Base-by-base conservation (phyloP, 108 stramenopile genomes). In the Aurantiochytrium sp. region DNA sequence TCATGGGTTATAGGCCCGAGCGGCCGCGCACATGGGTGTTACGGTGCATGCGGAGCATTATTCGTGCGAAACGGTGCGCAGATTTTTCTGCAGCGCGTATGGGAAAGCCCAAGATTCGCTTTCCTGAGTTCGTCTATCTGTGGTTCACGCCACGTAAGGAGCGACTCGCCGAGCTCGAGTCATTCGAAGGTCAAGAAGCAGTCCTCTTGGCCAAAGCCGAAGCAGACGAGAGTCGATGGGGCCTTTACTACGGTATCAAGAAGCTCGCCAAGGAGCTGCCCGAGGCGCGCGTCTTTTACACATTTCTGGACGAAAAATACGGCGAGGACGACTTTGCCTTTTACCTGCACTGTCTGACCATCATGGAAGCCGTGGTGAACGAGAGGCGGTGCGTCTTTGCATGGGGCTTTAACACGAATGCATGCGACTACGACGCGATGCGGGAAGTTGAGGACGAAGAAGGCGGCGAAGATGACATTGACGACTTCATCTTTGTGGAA, bases 81-180 rank as follows among this genome's bases (percentile, higher is more conserved):
- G 88, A n/a, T 4, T 42, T 88, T 51, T 72, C 29, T 18, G 23
- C 64, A 5, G 60, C 60, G 10, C 87, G 90, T 47, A 58, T 90
- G 91, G 88, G 92, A 58, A 89, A 88, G 58, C 64, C 49, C 23
- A 88, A 89, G 45, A 49, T 71, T n/a, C 91, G 93, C 28, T 95
- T 95, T 87, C 95, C 95, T 5, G 92, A 95, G 83, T 93, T 94
- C n/a, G 93, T 89, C 10, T 95, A 94, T 88, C 69, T 91, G 23
- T 95, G 93, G 94, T 95, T 95, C 64, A 90, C 90, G 72, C 91
- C 93, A 1, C 72, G 69, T 5, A 43, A 47, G 16, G 87, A 89
- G 10, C 43, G 28, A 5, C 55, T 90, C 49, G 59, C 57, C 43
- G 51, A 59, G 18, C 58, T 87, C 21, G 42, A 87, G 53, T 58